Evolutionary conservation across 441 rosid species (phyloP), one percentile per base, ranked within the genome.

Genomic region (Hura crepitans): DNA sequence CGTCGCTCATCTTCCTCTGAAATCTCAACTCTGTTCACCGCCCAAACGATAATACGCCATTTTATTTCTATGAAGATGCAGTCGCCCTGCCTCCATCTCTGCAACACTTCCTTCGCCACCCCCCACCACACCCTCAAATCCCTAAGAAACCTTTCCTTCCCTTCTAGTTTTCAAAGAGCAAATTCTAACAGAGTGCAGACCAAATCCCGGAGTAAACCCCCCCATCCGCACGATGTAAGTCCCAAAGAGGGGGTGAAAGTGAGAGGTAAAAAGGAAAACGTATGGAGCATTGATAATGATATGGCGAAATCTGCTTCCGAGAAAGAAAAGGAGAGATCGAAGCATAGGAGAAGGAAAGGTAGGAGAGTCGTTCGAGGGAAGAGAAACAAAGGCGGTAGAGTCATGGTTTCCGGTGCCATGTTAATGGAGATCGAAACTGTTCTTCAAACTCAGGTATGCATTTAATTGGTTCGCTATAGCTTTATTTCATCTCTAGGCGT

Each of bases 271-370:
- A 85, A 87, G 71, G 92, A 87, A 23, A 93, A 93, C 56, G 79
- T 77, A 53, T 85, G 98, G 97, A 89, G 96, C 77, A 72, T 86
- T 6, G 98, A 91, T 66, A 89, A 91, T 79, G 94, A 90, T 42
- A 70, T 63, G 61, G 90, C 81, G 23, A 82, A 83, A 74, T 42
- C 67, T 1, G 49, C 47, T 15, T 65, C 62, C 1, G 77, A 72
- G 47, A 70, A 60, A 71, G 70, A 80, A 76, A 64, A 75, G 59
- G 80, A 67, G 71, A 79, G 70, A 66, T 62, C 73, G 46, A 84
- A 78, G 49, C 85, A 75, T 68, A 77, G 75, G 55, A 78, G 86
- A 69, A 78, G 70, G 59, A 76, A 76, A 66, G 90, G 87, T 51
- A 85, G 72, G 82, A 75, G 80, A 69, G 59, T 75, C 66, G 83